Evolutionary conservation across 2,329 filamentous ascomycete genomes (phyloP).

Genomic region (Monosporascus ibericus): DNA sequence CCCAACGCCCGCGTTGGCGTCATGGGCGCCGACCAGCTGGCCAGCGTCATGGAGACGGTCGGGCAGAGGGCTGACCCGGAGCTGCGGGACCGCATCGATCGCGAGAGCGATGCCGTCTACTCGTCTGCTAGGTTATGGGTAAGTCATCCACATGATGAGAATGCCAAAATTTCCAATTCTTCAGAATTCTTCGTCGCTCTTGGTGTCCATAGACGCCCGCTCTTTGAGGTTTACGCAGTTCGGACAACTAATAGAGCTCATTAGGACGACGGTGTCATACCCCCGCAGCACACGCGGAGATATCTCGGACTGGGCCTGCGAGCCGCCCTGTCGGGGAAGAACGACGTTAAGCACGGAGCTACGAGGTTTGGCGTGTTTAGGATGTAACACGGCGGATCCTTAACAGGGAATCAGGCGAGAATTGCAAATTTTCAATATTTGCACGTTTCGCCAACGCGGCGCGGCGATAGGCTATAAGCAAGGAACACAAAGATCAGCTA

Average conservation of each 20-base stretch:
- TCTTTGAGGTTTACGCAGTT: not conserved
- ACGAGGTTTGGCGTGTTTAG: slow-evolving; percentile 77
- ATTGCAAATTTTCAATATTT: not conserved
- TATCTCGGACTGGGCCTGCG: slow-evolving; percentile 68
- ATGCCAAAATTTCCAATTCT: too few species aligned
- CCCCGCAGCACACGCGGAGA: slow-evolving; percentile 66
- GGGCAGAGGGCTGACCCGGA: slow-evolving; percentile 76
- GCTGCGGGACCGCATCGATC: slow-evolving; percentile 78
- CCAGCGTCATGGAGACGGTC: slow-evolving; percentile 90
- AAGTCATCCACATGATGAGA: slow-evolving; percentile 21
- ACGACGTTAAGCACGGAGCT: slow-evolving; percentile 52
- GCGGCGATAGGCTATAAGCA: too few species aligned
- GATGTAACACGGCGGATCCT: slow-evolving; percentile 50
- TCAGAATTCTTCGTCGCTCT: slow-evolving; percentile 3
- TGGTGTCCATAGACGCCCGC: slow-evolving; percentile 1
- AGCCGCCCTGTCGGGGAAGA: slow-evolving; percentile 64
- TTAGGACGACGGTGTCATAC: slow-evolving; percentile 72
- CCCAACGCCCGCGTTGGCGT: slow-evolving; percentile 93
- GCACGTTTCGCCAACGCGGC: too few species aligned
- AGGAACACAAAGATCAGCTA: too few species aligned
- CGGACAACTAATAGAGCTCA: slow-evolving; percentile 4
- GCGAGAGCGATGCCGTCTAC: slow-evolving; percentile 83
- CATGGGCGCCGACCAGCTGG: slow-evolving; percentile 92
- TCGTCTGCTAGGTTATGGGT: slow-evolving; percentile 87
- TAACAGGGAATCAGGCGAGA: not conserved